Base-by-base conservation (phyloP, 371 early-diverging fungal species). In the Amoeboaphelidium protococcarum region DNA sequence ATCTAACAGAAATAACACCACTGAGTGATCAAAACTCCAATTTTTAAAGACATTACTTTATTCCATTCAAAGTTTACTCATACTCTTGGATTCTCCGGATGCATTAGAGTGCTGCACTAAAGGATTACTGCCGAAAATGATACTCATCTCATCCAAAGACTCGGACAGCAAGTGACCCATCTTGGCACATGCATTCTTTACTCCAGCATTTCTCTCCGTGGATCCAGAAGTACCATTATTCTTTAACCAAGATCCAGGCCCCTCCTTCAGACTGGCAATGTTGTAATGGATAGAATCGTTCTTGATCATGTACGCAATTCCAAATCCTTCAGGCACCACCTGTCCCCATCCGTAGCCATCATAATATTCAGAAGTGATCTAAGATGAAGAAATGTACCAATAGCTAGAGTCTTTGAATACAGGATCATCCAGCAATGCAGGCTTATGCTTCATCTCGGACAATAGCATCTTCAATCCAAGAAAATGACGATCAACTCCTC, bases 311-410 rank as follows among this genome's bases (percentile, higher is more conserved):
- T 94, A 92, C 22, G 92, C 89, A 40, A 40, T 12, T 12, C 48
- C 48, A 19, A 48, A 92, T 6, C 92, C 92, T 61, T 85, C 82
- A 25, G 82, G 75, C 19, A 84, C 80, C 26, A 92, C 92, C 59
- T 82, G 83, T 47, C 88, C 88, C 87, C 88, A 94, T 13, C 94
- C 94, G 55, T 87, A 94, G 42, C 81, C 80, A 48, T 76, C 73
- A 65, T 82, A 90, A 63, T 80, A 62, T 57, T 89, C 87, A 50
- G 78, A 76, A 2, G 80, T 66, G 47, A 94, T 66, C 61, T 91
- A 89, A 24, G 87, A 87, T 0, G 91, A 89, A 21, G 86, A 85
- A 26, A 94, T 57, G 59, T 70, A 74, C 95, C 95, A 94, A 61
- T 83, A 83, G 47, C 66, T 67, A n/a, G 86, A 78, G 51, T 70